Base-by-base conservation (phyloP, 2,329 filamentous ascomycete species). In the Venturia aucupariae region DNA sequence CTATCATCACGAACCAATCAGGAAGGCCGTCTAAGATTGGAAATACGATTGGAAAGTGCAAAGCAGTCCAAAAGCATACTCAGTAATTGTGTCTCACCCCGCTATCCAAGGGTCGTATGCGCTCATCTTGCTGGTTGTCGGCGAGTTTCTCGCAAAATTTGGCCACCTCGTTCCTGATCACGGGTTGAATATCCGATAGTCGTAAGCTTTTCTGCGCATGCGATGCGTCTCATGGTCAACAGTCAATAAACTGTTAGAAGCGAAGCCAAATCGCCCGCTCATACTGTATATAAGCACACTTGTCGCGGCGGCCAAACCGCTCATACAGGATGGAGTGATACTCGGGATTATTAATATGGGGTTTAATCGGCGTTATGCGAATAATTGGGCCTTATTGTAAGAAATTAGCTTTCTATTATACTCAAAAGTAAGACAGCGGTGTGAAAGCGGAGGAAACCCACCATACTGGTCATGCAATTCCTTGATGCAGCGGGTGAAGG, bases 161-260 rank as follows among this genome's bases (percentile, higher is more conserved):
- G 6, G 66, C 61, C 6, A 72, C 66, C 51, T 73, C 71, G 6
- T 68, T 65, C 1, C 67, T 62, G 57, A 75, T 69, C 44, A 72
- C 51, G 2, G 68, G 63, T 63, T 72, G 69, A 15, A 75, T n/a
- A n/a, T 66, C 65, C 0, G 66, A 55, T n/a, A n/a, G 19, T 67
- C 67, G 10, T 74, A 67, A 8, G 72, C 69, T 7, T 69, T 67
- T 5, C 74, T 71, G 10, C 74, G 72, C 46, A 67, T 59, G 13
- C 70, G 70, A 63, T 76, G 73, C n/a, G 65, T 64, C 3, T 64
- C 3, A 27, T 64, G 65, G 11, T 66, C 38, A 11, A 63, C 48
- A 35, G 65, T 67, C 10, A 46, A 61, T 2, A 46, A 46, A 11
- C 62, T 64, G 46, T 57, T 30, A 30, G 54, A 44, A 8, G 60